A percentile compares a stretch with the other conserved stretches of the same genome.
Conservation (phyloP, 2,329 filamentous ascomycete genomes). For the Microdochium trichocladiopsis region DNA sequence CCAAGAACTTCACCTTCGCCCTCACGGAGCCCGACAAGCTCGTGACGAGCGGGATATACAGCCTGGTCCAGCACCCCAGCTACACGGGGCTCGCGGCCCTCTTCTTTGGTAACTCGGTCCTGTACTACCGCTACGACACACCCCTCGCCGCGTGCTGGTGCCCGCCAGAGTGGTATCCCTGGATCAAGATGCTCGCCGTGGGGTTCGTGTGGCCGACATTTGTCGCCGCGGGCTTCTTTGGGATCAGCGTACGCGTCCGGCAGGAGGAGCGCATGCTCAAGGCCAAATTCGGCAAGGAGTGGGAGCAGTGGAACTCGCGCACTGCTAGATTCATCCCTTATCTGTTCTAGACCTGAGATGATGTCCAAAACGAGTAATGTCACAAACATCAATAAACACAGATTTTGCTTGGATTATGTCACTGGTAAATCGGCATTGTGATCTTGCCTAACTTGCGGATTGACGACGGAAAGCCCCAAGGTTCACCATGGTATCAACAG, state of each 20-base stretch:
- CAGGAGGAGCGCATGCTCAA: constrained; percentile 45
- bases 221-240: not conserved
- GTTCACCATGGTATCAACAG: not conserved
- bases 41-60: constrained; percentile 38
- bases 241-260: constrained; percentile 22
- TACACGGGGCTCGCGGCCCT: constrained; percentile 36
- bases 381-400: too few relatives aligned
- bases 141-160: constrained; percentile 28
- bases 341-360: constrained; percentile 20
- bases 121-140: constrained; percentile 31
- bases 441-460: too few relatives aligned
- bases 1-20: constrained; percentile 45
- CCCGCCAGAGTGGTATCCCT: constrained; percentile 11
- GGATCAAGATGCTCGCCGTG: constrained; percentile 5
- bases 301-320: constrained; percentile 37
- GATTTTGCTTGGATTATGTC: too few relatives aligned
- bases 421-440: too few relatives aligned
- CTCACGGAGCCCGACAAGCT: constrained; percentile 37
- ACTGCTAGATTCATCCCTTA: constrained; percentile 43
- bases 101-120: constrained; percentile 15
- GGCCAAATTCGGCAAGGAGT: constrained; percentile 35
- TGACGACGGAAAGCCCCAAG: too few relatives aligned
- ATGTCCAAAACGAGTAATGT: not conserved
- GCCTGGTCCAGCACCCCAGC: constrained; percentile 43
- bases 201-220: constrained; percentile 13